phyloP scores from a whole-genome alignment of 2,329 filamentous ascomycete species.

The Cytospora leucostoma region DNA sequence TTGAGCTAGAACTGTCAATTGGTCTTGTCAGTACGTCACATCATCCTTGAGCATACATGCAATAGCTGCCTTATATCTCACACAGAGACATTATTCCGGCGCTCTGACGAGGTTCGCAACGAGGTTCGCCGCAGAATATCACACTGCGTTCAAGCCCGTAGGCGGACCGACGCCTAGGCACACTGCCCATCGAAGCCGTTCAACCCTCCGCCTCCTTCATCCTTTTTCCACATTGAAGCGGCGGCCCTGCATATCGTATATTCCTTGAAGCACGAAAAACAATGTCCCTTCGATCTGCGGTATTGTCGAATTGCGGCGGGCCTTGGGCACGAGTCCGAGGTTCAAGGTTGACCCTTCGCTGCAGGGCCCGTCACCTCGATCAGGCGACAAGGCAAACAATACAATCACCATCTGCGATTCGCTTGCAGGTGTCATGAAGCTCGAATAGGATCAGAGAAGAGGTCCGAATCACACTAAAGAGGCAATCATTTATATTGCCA shows the following conservation, averaged over 20 bases:
- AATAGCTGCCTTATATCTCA: no score
- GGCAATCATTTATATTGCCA: not conserved
- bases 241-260: not conserved
- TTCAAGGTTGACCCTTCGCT: not conserved
- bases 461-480: not conserved
- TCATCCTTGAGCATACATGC: no score
- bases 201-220: not conserved
- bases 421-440: not conserved
- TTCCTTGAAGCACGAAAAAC: not conserved
- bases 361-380: not conserved
- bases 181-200: not conserved
- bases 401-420: not conserved
- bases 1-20: not conserved
- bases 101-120: no score
- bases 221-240: not conserved
- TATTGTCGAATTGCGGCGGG: not conserved
- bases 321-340: not conserved
- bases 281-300: not conserved
- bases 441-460: not conserved
- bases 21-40: not conserved
- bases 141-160: not conserved
- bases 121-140: not conserved
- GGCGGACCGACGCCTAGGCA: not conserved
- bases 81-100: no score
- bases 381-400: not conserved